phyloP scores from a whole-genome alignment of 768 basidiomycete genomes.

The Russula emetica region DNA sequence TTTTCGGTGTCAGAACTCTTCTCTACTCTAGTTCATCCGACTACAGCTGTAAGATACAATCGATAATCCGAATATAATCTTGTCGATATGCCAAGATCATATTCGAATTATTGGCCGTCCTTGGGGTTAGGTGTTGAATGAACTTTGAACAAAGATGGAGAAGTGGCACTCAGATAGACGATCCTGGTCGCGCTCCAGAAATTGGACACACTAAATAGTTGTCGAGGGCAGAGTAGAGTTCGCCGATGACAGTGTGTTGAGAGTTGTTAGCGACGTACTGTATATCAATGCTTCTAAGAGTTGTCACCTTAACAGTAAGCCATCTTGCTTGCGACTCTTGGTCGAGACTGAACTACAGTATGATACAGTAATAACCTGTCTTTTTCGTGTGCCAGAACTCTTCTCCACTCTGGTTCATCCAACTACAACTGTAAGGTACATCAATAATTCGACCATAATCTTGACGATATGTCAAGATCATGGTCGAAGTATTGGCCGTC shows the following conservation, averaged over 20 bases:
- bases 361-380: not conserved
- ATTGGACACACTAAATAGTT: too few species aligned
- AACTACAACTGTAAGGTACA: not conserved
- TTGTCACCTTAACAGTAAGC: not conserved
- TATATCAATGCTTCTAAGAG: too few species aligned
- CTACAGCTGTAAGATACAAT: not conserved
- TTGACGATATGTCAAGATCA: not conserved
- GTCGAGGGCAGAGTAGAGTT: too few species aligned
- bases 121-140: not conserved
- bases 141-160: too few species aligned
- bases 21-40: not conserved
- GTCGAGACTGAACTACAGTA: not conserved
- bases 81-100: not conserved
- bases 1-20: not conserved
- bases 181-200: too few species aligned
- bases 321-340: not conserved
- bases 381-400: not conserved
- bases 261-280: too few species aligned
- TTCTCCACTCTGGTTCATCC: not conserved
- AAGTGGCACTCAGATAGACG: too few species aligned
- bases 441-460: conserved; percentile 4
- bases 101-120: not conserved
- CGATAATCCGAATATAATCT: not conserved
- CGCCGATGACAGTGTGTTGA: too few species aligned
- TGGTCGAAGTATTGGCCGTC: not conserved